phyloP scores from a whole-genome alignment of 805 yeast genomes.

The Yarrowia sp. region DNA sequence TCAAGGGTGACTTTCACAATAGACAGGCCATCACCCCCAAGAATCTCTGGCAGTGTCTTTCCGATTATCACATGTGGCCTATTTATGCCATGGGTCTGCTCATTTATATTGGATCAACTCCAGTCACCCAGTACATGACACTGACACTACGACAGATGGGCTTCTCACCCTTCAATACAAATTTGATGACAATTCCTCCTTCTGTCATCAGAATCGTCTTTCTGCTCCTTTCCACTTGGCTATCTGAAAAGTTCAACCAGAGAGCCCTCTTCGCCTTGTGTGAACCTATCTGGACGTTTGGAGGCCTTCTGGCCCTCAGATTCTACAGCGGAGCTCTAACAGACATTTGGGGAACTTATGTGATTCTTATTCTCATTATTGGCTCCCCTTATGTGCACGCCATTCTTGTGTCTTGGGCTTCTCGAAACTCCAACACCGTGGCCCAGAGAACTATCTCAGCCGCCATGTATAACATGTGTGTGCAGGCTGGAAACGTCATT shows the following conservation, averaged over 20 bases:
- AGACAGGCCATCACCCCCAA: conserved; percentile 49
- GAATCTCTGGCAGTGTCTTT: conserved; percentile 42
- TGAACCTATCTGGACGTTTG: conserved; percentile 29
- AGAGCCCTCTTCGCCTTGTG: conserved; percentile 24
- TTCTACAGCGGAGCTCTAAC: conserved; percentile 30
- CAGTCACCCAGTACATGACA: conserved; percentile 46
- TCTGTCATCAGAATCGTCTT: conserved; percentile 21
- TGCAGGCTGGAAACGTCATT: conserved; percentile 55
- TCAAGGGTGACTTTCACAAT: conserved; percentile 62
- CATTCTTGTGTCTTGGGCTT: conserved; percentile 56
- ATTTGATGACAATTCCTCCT: conserved; percentile 46
- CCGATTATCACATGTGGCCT: conserved; percentile 57
- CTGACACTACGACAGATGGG: conserved; percentile 49
- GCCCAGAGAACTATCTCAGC: conserved; percentile 61
- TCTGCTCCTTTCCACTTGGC: not conserved
- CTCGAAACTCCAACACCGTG: conserved; percentile 60
- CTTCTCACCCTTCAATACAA: conserved; percentile 51
- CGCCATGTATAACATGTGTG: conserved; percentile 61
- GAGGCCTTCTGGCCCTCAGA: conserved; percentile 26
- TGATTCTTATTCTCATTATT: conserved; percentile 33
- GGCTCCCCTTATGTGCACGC: conserved; percentile 47
- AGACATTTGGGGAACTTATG: conserved; percentile 36
- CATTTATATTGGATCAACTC: conserved; percentile 41
- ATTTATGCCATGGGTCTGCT: conserved; percentile 49
- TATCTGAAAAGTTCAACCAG: conserved; percentile 27